These are phyloP conservation scores for Boletus insuetus DNA, from an alignment of 768 basidiomycete genomes.

Conservation along the genomic window DNA sequence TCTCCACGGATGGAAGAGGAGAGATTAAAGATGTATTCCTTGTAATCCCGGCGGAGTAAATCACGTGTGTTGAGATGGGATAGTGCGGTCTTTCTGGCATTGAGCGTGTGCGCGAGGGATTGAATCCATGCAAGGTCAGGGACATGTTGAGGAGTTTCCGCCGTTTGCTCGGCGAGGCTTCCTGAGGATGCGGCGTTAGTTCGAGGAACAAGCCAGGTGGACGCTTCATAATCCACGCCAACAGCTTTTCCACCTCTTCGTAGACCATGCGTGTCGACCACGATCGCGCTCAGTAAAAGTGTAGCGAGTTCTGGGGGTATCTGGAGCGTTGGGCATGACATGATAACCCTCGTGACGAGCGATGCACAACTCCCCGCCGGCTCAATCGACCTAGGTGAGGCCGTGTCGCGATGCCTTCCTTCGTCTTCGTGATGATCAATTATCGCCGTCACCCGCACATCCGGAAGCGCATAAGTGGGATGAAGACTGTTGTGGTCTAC, in stretches of 20 bases:
- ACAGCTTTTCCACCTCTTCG: constrained; percentile 77
- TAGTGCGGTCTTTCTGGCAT: constrained; percentile 61
- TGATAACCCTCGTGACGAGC: constrained; percentile 46
- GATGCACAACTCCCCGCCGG: constrained; percentile 79
- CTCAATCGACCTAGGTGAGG: constrained; percentile 63
- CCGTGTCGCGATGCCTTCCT: constrained; percentile 53
- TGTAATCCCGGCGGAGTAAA: constrained; percentile 92
- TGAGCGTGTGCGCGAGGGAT: constrained; percentile 45
- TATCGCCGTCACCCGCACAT: constrained; percentile 63
- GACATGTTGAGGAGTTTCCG: constrained; percentile 25
- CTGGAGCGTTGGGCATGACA: constrained; percentile 21
- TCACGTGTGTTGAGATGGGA: constrained; percentile 67
- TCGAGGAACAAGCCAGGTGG: constrained; percentile 57
- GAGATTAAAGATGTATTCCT: constrained; percentile 67
- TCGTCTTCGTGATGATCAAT: constrained; percentile 96
- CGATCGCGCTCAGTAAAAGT: constrained; percentile 75
- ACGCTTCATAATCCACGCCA: constrained; percentile 60
- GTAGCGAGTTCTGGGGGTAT: constrained; percentile 64
- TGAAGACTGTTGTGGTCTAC: constrained; percentile 88
- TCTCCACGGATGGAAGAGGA: constrained; percentile 22
- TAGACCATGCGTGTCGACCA: constrained; percentile 86
- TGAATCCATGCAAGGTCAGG: constrained; percentile 43
- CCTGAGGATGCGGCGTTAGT: constrained; percentile 41
- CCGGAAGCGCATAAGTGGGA: constrained; percentile 38
- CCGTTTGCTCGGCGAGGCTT: background rate